Base-by-base conservation (phyloP, 257 asterid species). In the Echites panduratus region DNA sequence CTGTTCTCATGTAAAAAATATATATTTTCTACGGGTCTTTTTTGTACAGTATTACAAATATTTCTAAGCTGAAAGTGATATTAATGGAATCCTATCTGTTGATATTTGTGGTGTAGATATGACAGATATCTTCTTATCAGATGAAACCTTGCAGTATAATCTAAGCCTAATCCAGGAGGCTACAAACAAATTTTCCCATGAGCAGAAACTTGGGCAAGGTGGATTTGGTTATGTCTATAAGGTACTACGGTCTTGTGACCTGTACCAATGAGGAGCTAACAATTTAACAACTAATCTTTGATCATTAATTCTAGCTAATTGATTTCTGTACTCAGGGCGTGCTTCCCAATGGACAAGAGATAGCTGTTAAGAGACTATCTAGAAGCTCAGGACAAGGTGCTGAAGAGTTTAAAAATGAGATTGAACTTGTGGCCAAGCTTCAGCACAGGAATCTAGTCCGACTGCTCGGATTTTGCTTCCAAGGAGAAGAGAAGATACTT, bases 211-310 rank as follows among this genome's bases (percentile, higher is more conserved):
- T n/a, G 85, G 83, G 17, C 32, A 50, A 35, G 86, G 82, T 6
- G 82, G n/a, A n/a, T n/a, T n/a, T n/a, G 86, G 84, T 32, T 52
- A 62, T 71, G 84, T 82, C 40, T 79, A 82, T 62, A 82, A 76
- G 86, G 86, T 82, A 71, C n/a, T n/a, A n/a, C n/a, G n/a, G n/a
- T n/a, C n/a, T n/a, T n/a, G n/a, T n/a, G n/a, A n/a, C n/a, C n/a
- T n/a, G n/a, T n/a, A n/a, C n/a, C n/a, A n/a, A n/a, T n/a, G n/a
- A n/a, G n/a, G n/a, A n/a, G n/a, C n/a, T n/a, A n/a, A n/a, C n/a
- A n/a, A n/a, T n/a, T n/a, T n/a, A n/a, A n/a, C n/a, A n/a, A n/a
- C n/a, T n/a, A n/a, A n/a, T n/a, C n/a, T n/a, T n/a, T n/a, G n/a
- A n/a, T n/a, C n/a, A n/a, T n/a, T n/a, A n/a, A n/a, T n/a, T n/a